phyloP scores from a whole-genome alignment of 495 filamentous ascomycete species.

The Aspergillus ellipticus region DNA sequence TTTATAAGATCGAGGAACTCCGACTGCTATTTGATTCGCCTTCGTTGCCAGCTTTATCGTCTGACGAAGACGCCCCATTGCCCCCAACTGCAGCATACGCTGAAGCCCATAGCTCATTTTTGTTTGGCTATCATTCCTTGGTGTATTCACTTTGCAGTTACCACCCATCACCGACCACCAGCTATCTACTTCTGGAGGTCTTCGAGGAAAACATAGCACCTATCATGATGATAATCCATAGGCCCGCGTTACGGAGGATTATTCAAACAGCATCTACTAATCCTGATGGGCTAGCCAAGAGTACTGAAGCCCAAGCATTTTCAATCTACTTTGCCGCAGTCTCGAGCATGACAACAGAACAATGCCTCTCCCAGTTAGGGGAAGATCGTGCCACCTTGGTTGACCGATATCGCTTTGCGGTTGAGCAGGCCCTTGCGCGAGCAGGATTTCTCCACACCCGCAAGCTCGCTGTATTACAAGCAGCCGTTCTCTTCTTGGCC shows the following conservation, averaged over 20 bases:
- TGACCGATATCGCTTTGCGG: slow-evolving; percentile 59
- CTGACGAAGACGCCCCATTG: too few species aligned
- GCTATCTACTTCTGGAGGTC: slow-evolving; percentile 57
- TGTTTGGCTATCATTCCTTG: slow-evolving; percentile 56
- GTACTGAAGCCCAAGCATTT: slow-evolving; percentile 63
- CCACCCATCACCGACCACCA: slow-evolving; percentile 51
- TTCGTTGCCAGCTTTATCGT: too few species aligned
- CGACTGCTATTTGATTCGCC: too few species aligned
- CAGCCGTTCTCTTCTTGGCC: slow-evolving; percentile 60
- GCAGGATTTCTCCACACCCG: slow-evolving; percentile 62
- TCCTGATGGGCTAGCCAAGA: slow-evolving; percentile 44
- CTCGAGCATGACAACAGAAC: slow-evolving; percentile 51
- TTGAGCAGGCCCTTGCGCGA: slow-evolving; percentile 63
- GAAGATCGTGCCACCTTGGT: slow-evolving; percentile 31
- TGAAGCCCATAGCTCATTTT: too few species aligned
- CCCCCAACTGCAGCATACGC: too few species aligned
- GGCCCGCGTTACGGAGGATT: slow-evolving; percentile 45
- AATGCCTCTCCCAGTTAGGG: slow-evolving; percentile 17
- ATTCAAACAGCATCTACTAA: slow-evolving; percentile 34
- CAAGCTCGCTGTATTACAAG: slow-evolving; percentile 62
- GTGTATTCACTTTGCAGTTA: slow-evolving; percentile 20
- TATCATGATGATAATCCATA: slow-evolving; percentile 56
- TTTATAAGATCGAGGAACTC: too few species aligned
- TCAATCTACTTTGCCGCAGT: slow-evolving; percentile 68
- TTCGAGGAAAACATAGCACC: slow-evolving; percentile 63